Percentiles rank a stretch among this genome's conserved stretches.
These are phyloP conservation scores for Terana coerulea DNA, from an alignment of 768 basidiomycete genomes.

Conservation along the genomic window DNA sequence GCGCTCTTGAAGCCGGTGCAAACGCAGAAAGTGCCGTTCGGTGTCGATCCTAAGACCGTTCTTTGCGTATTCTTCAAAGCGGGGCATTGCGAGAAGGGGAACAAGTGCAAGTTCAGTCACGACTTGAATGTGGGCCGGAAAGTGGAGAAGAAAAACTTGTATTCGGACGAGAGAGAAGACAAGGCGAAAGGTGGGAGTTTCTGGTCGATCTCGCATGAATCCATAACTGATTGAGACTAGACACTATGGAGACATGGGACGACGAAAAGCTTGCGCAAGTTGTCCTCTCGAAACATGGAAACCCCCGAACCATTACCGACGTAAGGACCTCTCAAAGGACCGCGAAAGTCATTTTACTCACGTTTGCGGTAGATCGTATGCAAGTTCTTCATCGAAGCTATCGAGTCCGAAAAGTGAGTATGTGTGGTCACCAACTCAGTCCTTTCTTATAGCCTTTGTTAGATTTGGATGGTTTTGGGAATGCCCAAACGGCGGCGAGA, in stretches of 20 bases:
- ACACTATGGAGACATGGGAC: slow-evolving; percentile 98
- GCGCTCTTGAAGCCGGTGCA: slow-evolving; percentile 79
- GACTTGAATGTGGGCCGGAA: slow-evolving; percentile 86
- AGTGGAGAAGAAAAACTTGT: slow-evolving; percentile 93
- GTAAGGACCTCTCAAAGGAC: slow-evolving; percentile 37
- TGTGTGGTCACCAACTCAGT: background rate
- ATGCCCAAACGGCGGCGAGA: slow-evolving; percentile 84
- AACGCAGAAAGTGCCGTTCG: slow-evolving; percentile 86
- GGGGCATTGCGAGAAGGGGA: slow-evolving; percentile 90
- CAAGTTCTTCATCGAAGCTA: slow-evolving; percentile 95
- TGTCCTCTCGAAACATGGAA: slow-evolving; percentile 82
- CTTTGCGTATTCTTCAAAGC: slow-evolving; percentile 92
- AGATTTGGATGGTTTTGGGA: slow-evolving; percentile 97
- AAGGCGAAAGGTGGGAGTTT: slow-evolving; percentile 59
- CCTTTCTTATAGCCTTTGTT: background rate
- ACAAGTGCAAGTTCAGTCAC: slow-evolving; percentile 97
- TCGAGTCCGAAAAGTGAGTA: slow-evolving; percentile 78
- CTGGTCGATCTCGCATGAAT: background rate
- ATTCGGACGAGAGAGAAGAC: slow-evolving; percentile 83
- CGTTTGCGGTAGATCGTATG: slow-evolving; percentile 78
- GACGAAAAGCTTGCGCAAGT: slow-evolving; percentile 90
- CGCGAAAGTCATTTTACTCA: background rate
- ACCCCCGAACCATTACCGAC: slow-evolving; percentile 89
- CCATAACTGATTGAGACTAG: slow-evolving; percentile 34
- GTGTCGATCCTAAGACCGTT: slow-evolving; percentile 94